A percentile compares a stretch with the other conserved stretches of the same genome.
These are phyloP conservation scores for Mrakia blollopis DNA, from an alignment of 768 basidiomycete genomes.

Conservation along the genomic window DNA sequence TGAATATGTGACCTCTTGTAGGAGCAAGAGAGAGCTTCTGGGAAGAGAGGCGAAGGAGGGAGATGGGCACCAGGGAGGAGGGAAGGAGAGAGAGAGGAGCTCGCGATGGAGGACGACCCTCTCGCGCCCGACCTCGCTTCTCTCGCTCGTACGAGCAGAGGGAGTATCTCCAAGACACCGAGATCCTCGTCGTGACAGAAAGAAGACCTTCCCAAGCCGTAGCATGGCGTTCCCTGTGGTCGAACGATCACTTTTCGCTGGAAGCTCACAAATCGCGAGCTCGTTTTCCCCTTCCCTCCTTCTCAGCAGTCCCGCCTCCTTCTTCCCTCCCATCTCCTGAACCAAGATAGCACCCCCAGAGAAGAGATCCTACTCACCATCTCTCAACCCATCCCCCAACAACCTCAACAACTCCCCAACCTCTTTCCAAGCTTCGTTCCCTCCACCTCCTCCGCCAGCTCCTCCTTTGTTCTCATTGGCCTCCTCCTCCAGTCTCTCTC, in stretches of 20 bases:
- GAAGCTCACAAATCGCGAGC: background rate
- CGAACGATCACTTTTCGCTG: background rate
- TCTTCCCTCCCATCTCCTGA: background rate
- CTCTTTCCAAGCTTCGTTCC: slow-evolving; percentile 27
- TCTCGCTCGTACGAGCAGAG: too few species aligned
- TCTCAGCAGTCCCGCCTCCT: background rate
- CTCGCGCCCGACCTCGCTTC: too few species aligned
- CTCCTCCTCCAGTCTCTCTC: background rate
- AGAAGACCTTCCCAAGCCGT: background rate
- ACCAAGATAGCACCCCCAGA: too few species aligned
- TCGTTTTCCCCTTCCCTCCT: background rate
- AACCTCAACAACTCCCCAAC: background rate
- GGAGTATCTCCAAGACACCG: too few species aligned
- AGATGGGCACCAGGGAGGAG: too few species aligned
- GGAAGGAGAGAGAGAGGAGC: background rate
- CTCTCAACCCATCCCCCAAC: slow-evolving; percentile 24
- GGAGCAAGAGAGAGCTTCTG: too few species aligned
- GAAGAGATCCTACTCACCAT: slow-evolving; percentile 14
- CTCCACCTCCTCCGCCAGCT: background rate
- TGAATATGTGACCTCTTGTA: background rate
- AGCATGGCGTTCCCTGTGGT: background rate
- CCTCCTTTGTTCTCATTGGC: background rate
- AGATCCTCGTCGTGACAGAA: too few species aligned
- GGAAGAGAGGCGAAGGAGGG: background rate
- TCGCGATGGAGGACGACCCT: background rate